Base-by-base conservation (phyloP, 495 filamentous ascomycete species). In the Penicillium herquei region DNA sequence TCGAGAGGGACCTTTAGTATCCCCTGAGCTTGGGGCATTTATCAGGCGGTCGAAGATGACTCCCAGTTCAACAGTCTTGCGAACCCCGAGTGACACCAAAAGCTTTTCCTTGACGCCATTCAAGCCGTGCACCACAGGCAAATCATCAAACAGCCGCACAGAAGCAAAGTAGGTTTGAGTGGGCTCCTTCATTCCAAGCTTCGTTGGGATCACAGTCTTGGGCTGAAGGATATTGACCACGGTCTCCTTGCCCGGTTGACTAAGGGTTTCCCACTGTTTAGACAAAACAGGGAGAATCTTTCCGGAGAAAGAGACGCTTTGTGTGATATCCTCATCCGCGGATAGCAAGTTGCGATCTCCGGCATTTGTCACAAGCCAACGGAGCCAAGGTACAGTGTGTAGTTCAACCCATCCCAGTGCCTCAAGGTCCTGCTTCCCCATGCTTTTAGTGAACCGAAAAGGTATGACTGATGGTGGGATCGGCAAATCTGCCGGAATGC, bases 61-160 rank as follows among this genome's bases (percentile, higher is more conserved):
- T 43, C 89, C 89, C 11, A 99, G 78, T 50, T 98, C 94, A 18
- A 99, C 84, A 1, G 94, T 98, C 64, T 86, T 87, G 18, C 84
- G 78, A 16, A 82, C 93, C 0, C 93, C 92, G 30, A 98, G 75
- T 9, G 89, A 83, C 3, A 76, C 72, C 43, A 99, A 71, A 53
- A 97, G 87, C 65, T 94, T 96, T 32, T 98, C 94, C 64, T 96
- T 97, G 3, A 96, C 81, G 12, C 84, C 80, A 30, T 85, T 80
- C 35, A 92, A 81, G n/a, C 79, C 83, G 54, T 81, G 79, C 9
- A 96, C 82, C 11, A 86, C 84, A 3, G 95, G 92, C 9, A 99
- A 78, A 63, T 99, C 95, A 53, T 95, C 87, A 65, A 99, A 99
- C 7, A 98, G 76, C 61, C 90, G 93, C 17, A 98, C 95, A 12